A percentile compares a stretch with the other conserved stretches of the same genome.
phyloP scores from a whole-genome alignment of 208 protist species.

The Leishmania turanica region DNA sequence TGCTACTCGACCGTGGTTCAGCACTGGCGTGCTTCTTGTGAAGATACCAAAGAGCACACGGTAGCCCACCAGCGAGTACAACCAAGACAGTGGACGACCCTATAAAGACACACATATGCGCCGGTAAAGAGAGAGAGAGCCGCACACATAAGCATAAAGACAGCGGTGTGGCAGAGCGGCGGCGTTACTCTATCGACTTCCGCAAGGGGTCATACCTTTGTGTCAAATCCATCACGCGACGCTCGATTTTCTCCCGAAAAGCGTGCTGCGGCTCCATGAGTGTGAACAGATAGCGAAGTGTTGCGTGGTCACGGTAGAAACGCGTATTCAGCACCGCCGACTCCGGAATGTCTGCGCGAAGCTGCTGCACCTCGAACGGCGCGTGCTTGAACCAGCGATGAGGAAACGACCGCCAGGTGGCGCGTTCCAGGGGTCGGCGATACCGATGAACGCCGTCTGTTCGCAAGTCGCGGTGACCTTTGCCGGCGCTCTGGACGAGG shows the following conservation, averaged over 20 bases:
- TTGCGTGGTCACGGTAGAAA: slow-evolving; percentile 77
- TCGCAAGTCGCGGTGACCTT: slow-evolving; percentile 56
- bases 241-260: slow-evolving; percentile 66
- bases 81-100: background rate
- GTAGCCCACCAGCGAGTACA: background rate
- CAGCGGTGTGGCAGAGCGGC: background rate
- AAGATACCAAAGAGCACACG: background rate
- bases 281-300: slow-evolving; percentile 78
- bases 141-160: no score
- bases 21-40: background rate
- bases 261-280: slow-evolving; percentile 85
- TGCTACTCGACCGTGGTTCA: background rate
- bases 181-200: background rate
- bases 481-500: slow-evolving; percentile 76
- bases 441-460: slow-evolving; percentile 72
- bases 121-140: background rate
- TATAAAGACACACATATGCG: background rate
- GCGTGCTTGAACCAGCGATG: slow-evolving; percentile 89
- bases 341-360: slow-evolving; percentile 84
- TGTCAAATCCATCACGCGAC: slow-evolving; percentile 66
- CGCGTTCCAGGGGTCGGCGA: slow-evolving; percentile 48
- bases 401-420: slow-evolving; percentile 81
- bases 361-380: slow-evolving; percentile 90
- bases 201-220: slow-evolving; percentile 52
- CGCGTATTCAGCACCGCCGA: slow-evolving; percentile 74